Evolutionary conservation across 306 rosid species (phyloP), one percentile per base, ranked within the genome.

Genomic region (Rubus idaeus): DNA sequence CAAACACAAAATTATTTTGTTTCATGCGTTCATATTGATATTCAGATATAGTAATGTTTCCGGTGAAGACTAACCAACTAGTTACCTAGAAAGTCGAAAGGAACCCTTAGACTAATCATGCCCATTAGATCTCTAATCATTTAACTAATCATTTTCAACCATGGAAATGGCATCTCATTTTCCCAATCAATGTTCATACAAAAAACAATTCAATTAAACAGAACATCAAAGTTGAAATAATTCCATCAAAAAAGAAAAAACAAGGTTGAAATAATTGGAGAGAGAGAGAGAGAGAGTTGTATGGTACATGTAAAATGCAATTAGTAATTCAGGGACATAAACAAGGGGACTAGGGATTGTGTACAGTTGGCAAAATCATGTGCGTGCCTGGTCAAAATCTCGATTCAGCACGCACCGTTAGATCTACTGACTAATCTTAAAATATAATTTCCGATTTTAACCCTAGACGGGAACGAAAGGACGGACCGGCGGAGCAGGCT

Each of bases 381-480:
- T 26, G 70, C 58, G 51, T 26, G 42, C n/a, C 5, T 5, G 39
- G 26, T 73, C 77, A 21, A 44, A 53, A 18, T 14, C 49, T 18
- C 10, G 46, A 57, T 20, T 45, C 17, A 44, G 6, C 35, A 45
- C 65, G 47, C 70, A 74, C 70, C 60, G 78, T 74, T 61, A 5
- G 77, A 61, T 74, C 78, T 45, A 74, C 42, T 41, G 37, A 61
- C 20, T 61, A 10, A 56, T 18, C 30, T 6, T 8, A 49, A 13
- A 10, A 6, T 18, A 6, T 50, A 3, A 3, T 4, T 46, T 41
- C 47, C 77, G 6, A 5, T 26, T 49, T 46, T 45, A 68, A 0
- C 4, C 75, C 86, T 90, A 85, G 46, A 80, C 90, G 6, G 89
- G 89, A 47, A 90, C 87, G 55, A 92, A 92, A 42, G 97, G 85